Evolutionary conservation across 2,329 filamentous ascomycete genomes (phyloP), one percentile per base, ranked within the genome.

Genomic region (Metarhizium sp.): DNA sequence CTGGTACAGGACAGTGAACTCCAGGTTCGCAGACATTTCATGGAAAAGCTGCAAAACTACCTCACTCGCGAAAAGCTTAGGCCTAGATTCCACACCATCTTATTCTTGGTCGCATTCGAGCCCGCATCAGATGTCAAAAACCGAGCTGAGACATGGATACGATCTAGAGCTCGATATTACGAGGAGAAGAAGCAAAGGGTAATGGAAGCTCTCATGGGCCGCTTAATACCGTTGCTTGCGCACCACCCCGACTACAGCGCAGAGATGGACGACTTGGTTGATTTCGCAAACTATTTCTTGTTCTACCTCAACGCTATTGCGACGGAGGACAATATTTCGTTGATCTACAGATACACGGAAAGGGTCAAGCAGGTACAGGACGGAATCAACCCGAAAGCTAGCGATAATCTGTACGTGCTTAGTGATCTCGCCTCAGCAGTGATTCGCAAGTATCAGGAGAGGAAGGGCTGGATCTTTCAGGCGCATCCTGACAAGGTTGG

Each of bases 21-120:
- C 2, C 79, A 86, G 60, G 90, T 97, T 32, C 86, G 94, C 38
- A 81, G 79, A 50, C 82, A 81, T 2, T 97, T 99, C 64, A 79
- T 94, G 53, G 84, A 85, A 64, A 91, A 92, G 63, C 75, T 99
- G 45, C 94, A 95, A 71, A 96, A 95, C 71, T 92, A 95, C 64
- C 81, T 97, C 4, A 87, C 88, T 10, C 82, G 87, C 53, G 81
- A 80, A 55, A 84, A 79, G 61, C 78, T 95, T 2, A 79, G 83
- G 1, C 75, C 79, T 13, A 85, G 92, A 10, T 99, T 95, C 77
- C 94, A 95, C 69, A 88, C 90, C 0, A 86, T 96, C 45, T 78
- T 95, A 6, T 97, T 96, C 73, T 75, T 97, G 47, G 87, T 91
- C 36, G 92, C 94, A 1, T 96, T 94, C 67, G 94, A 99, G 71